Conservation (phyloP, 306 rosid genomes). For the Vicia villosa region DNA sequence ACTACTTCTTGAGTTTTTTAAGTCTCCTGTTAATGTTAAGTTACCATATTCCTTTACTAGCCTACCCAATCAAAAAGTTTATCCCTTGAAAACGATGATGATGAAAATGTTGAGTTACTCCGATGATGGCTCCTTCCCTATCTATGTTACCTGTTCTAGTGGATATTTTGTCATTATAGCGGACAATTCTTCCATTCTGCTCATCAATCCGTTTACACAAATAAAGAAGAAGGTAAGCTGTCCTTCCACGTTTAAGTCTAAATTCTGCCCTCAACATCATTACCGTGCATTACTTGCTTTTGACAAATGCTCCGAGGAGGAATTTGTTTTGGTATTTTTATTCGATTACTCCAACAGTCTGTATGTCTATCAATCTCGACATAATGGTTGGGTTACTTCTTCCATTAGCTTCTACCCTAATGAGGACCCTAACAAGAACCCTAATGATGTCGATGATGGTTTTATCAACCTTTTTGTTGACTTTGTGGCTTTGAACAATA, state of each 20-base stretch:
- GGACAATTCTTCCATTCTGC: background rate
- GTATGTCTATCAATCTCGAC: background rate
- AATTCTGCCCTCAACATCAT: fast-evolving
- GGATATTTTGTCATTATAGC: background rate
- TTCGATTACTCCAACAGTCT: fast-evolving
- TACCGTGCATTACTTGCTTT: background rate
- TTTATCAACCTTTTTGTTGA: background rate
- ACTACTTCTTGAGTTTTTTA: too few relatives aligned
- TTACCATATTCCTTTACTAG: too few relatives aligned
- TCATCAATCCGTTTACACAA: background rate
- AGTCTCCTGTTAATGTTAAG: too few relatives aligned
- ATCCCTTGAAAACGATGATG: background rate
- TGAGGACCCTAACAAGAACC: too few relatives aligned
- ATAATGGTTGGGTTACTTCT: background rate
- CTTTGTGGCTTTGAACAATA: background rate
- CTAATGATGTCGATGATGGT: too few relatives aligned
- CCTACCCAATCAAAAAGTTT: too few relatives aligned
- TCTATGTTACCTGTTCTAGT: background rate
- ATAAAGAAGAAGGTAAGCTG: background rate
- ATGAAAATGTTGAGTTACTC: too few relatives aligned
- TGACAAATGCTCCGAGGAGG: background rate
- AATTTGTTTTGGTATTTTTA: background rate
- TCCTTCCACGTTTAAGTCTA: background rate
- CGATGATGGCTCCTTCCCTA: too few relatives aligned
- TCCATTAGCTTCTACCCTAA: too few relatives aligned